These are phyloP conservation scores for Suhomyces kunorum DNA, from an alignment of 1,139 yeast species.

Conservation along the genomic window DNA sequence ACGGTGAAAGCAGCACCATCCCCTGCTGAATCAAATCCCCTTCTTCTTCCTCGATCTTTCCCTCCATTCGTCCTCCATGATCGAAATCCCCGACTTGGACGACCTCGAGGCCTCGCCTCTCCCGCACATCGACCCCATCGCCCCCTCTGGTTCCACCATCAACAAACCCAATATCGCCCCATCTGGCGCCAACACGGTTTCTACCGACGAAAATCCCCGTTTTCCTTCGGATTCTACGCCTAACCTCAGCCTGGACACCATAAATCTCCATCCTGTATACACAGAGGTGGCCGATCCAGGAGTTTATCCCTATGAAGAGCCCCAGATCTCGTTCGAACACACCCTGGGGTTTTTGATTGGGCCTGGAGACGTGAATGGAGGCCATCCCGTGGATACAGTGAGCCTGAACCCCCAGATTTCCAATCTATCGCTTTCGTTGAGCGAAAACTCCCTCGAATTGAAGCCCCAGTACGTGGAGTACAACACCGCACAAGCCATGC, in stretches of 20 bases:
- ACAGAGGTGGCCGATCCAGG: slow-evolving; percentile 12
- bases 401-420: slow-evolving; percentile 14
- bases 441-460: slow-evolving; percentile 19
- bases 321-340: slow-evolving; percentile 2
- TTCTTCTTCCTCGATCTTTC: neutral
- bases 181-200: too few species aligned
- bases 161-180: too few species aligned
- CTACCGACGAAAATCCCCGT: too few species aligned
- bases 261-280: slow-evolving; percentile 11
- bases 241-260: slow-evolving; percentile 4
- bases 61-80: slow-evolving; percentile 26
- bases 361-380: neutral
- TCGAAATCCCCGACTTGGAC: slow-evolving; percentile 45
- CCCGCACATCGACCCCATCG: slow-evolving; percentile 5
- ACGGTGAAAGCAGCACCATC: too few species aligned
- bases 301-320: slow-evolving; percentile 3
- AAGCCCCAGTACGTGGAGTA: slow-evolving; percentile 17
- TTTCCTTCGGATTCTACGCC: neutral
- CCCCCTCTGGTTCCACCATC: slow-evolving; percentile 4
- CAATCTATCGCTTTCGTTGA: slow-evolving; percentile 19
- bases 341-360: slow-evolving; percentile 8
- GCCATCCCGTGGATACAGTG: neutral
- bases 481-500: slow-evolving; percentile 8
- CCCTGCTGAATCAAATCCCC: neutral
- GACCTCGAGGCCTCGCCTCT: slow-evolving; percentile 19